Evolutionary conservation across 1,284 basidiomycete genomes (phyloP).

Genomic region (Cystobasidiaceae sp.): DNA sequence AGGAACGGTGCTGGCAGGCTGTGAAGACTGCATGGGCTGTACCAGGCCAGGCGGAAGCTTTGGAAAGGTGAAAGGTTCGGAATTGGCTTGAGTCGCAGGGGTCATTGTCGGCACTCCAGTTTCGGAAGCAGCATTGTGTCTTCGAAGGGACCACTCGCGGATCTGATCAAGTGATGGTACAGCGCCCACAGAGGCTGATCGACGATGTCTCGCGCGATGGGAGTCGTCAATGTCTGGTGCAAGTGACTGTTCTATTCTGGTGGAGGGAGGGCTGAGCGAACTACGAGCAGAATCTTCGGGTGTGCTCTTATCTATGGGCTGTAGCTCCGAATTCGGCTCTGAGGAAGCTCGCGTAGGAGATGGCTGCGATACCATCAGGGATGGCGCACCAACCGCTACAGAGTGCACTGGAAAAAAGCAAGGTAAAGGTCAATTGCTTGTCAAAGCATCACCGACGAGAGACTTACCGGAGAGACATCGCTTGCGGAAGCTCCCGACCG

Average conservation of each 20-base stretch:
- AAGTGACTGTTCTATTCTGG: background rate
- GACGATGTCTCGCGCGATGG: background rate
- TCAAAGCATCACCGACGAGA: background rate
- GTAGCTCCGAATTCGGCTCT: too few species aligned
- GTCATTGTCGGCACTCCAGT: background rate
- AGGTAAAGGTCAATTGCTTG: too few species aligned
- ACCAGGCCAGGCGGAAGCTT: too few species aligned
- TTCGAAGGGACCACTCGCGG: slow-evolving; percentile 11
- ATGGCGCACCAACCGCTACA: too few species aligned
- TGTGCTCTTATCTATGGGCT: too few species aligned
- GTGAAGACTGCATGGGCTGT: too few species aligned
- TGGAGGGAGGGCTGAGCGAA: too few species aligned
- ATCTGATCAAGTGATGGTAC: slow-evolving; percentile 27
- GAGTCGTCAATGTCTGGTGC: background rate
- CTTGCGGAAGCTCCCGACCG: slow-evolving; percentile 10
- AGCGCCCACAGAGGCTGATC: slow-evolving; percentile 18
- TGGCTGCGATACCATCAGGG: background rate
- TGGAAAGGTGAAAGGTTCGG: too few species aligned
- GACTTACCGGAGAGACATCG: slow-evolving; percentile 9
- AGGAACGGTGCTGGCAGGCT: too few species aligned
- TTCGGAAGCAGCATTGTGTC: background rate
- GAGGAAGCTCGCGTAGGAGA: background rate
- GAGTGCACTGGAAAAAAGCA: too few species aligned
- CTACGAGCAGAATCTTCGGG: too few species aligned
- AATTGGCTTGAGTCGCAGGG: background rate